These are phyloP conservation scores for Crithidia acanthocephali DNA, from an alignment of 208 protist genomes.

Conservation along the genomic window DNA sequence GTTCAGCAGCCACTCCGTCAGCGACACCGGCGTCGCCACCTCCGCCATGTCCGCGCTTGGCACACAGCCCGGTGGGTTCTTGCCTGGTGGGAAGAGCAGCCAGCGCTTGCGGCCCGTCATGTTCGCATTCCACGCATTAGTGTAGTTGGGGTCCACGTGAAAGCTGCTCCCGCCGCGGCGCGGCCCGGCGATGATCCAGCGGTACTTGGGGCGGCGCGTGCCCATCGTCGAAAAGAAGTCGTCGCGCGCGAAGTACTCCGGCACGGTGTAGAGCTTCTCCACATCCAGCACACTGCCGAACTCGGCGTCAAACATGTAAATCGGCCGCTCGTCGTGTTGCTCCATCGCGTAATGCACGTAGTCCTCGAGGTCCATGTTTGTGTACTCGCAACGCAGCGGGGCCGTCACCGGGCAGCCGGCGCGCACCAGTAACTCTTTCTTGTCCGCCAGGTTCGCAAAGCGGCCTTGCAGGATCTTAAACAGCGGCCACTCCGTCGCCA, in stretches of 20 bases:
- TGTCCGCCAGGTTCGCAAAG: slow-evolving; percentile 64
- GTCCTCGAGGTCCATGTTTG: slow-evolving; percentile 82
- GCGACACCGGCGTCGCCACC: slow-evolving; percentile 86
- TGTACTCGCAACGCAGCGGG: slow-evolving; percentile 88
- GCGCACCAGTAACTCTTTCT: slow-evolving; percentile 54
- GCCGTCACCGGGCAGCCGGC: slow-evolving; percentile 39
- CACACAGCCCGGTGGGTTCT: slow-evolving; percentile 74
- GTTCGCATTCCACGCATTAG: slow-evolving; percentile 90
- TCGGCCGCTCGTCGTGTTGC: slow-evolving; percentile 86
- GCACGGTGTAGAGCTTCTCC: slow-evolving; percentile 80
- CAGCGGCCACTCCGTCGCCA: slow-evolving; percentile 85
- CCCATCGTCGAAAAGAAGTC: slow-evolving; percentile 87
- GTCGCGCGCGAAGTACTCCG: slow-evolving; percentile 75
- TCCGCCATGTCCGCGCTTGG: slow-evolving; percentile 85
- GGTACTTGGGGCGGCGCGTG: slow-evolving; percentile 73
- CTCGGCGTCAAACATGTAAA: slow-evolving; percentile 93
- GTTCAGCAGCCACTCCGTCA: slow-evolving; percentile 89
- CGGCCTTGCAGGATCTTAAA: slow-evolving; percentile 73
- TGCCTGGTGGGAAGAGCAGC: slow-evolving; percentile 86
- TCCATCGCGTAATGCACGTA: slow-evolving; percentile 83
- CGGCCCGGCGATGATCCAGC: slow-evolving; percentile 92
- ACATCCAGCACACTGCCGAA: slow-evolving; percentile 64
- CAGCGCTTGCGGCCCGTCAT: slow-evolving; percentile 89
- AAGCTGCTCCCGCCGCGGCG: slow-evolving; percentile 84
- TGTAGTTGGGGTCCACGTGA: slow-evolving; percentile 91